Evolutionary conservation across 192 early-diverging fungal genomes (phyloP).

Genomic region (Mortierella antarctica): DNA sequence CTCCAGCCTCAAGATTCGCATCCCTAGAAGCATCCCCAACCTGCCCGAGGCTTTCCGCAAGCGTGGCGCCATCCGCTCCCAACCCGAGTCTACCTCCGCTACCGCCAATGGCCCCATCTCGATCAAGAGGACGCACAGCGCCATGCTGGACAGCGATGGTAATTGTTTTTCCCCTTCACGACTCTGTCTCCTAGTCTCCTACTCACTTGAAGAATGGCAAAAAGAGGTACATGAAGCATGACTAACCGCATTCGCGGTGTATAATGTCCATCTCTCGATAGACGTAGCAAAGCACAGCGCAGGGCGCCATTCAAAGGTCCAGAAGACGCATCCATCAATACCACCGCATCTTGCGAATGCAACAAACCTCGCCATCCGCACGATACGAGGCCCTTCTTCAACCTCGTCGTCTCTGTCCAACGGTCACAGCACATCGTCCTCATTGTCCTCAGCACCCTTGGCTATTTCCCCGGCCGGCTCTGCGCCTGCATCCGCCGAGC

Average conservation of each 20-base stretch:
- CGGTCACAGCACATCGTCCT: background rate
- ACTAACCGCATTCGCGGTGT: too few relatives aligned
- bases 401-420: background rate
- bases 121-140: conserved; percentile 33
- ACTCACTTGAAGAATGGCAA: background rate
- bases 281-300: background rate
- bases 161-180: background rate
- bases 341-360: conserved; percentile 33
- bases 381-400: background rate
- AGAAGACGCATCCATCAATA: conserved; percentile 8
- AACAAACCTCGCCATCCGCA: conserved; percentile 43
- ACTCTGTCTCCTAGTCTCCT: background rate
- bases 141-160: conserved; percentile 10
- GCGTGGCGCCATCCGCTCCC: conserved; percentile 44
- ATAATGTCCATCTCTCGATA: background rate
- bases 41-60: conserved; percentile 44
- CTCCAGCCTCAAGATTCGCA: conserved; percentile 28
- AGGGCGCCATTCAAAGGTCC: conserved; percentile 21
- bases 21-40: conserved; percentile 37
- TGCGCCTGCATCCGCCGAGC: background rate
- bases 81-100: background rate
- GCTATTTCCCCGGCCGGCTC: background rate
- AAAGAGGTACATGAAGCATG: background rate
- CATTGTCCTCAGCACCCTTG: background rate
- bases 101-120: background rate